A percentile compares a stretch with the other conserved stretches of the same genome.
These are phyloP conservation scores for Blastobotrys apis DNA, from an alignment of 1,139 yeast genomes.

Conservation along the genomic window DNA sequence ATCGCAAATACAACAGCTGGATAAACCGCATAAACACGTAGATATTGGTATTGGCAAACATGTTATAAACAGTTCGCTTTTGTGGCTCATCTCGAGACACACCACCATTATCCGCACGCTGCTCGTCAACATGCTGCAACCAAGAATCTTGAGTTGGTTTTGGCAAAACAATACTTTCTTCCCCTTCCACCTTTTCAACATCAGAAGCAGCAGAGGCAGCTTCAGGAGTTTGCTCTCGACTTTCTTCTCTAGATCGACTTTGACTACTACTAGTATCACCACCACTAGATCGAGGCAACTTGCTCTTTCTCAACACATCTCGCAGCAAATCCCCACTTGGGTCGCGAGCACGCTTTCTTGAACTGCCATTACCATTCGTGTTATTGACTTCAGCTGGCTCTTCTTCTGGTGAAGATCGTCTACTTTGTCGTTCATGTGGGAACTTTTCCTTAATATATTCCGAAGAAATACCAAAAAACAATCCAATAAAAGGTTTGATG, in stretches of 20 bases:
- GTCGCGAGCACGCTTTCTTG: slow-evolving; percentile 41
- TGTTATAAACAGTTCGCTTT: slow-evolving; percentile 51
- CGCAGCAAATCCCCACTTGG: slow-evolving; percentile 55
- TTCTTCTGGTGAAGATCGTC: slow-evolving; percentile 19
- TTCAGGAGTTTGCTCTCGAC: slow-evolving; percentile 29
- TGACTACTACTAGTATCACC: too few species aligned
- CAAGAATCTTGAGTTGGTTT: slow-evolving; percentile 19
- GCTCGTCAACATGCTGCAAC: slow-evolving; percentile 17
- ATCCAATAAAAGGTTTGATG: slow-evolving; percentile 61
- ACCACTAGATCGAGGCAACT: slow-evolving; percentile 27
- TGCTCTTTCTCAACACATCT: slow-evolving; percentile 68
- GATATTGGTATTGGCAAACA: slow-evolving; percentile 87
- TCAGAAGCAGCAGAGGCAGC: slow-evolving; percentile 17
- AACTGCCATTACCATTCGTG: slow-evolving; percentile 22
- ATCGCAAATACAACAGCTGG: slow-evolving; percentile 74
- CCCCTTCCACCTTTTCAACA: not conserved
- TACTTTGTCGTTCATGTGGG: slow-evolving; percentile 18
- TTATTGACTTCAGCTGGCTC: slow-evolving; percentile 20
- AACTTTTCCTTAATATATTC: slow-evolving; percentile 23
- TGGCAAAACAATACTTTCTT: slow-evolving; percentile 6
- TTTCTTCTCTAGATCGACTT: slow-evolving; percentile 14
- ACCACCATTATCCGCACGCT: slow-evolving; percentile 19
- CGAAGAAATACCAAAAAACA: slow-evolving; percentile 56
- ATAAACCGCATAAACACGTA: slow-evolving; percentile 88
- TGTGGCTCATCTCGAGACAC: slow-evolving; percentile 18